A percentile compares a stretch with the other conserved stretches of the same genome.
Evolutionary conservation across 2,329 filamentous ascomycete species (phyloP).

Genomic region (Triangularia setosa): DNA sequence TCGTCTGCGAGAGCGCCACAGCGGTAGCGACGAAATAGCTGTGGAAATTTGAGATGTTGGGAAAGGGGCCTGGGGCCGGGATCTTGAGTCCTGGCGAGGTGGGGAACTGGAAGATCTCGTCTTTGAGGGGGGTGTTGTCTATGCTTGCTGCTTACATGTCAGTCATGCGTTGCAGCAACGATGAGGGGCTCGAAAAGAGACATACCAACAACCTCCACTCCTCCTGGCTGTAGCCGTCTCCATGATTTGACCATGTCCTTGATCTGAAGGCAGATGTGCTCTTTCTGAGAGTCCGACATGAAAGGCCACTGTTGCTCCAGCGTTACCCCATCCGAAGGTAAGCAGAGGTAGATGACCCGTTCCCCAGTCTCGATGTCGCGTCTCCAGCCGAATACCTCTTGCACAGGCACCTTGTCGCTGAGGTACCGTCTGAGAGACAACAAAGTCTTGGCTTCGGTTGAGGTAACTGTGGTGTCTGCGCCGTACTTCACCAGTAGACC

Average conservation of each 20-base stretch:
- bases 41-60: slow-evolving; percentile 18
- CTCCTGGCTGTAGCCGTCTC: slow-evolving; percentile 15
- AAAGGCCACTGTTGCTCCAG: slow-evolving; percentile 12
- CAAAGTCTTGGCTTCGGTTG: slow-evolving; percentile 18
- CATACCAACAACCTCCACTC: slow-evolving; percentile 15
- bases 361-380: slow-evolving; percentile 15
- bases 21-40: slow-evolving; percentile 21
- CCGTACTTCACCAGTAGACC: slow-evolving; percentile 19
- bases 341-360: slow-evolving; percentile 18
- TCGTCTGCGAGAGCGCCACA: slow-evolving; percentile 10
- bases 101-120: slow-evolving; percentile 11
- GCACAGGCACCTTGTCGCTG: slow-evolving; percentile 7
- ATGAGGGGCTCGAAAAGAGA: not conserved
- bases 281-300: slow-evolving; percentile 11
- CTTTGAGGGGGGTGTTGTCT: slow-evolving; percentile 16
- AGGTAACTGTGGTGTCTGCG: not conserved
- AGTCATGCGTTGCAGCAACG: not conserved
- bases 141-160: slow-evolving; percentile 13
- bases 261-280: slow-evolving; percentile 8
- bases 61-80: slow-evolving; percentile 16
- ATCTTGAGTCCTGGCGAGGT: not conserved
- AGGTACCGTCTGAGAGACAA: slow-evolving; percentile 4
- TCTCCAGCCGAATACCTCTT: slow-evolving; percentile 23
- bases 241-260: slow-evolving; percentile 12
- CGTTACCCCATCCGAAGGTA: slow-evolving; percentile 10